Conservation (phyloP, 1,284 basidiomycete species). For the Ustilago xerochloae region DNA sequence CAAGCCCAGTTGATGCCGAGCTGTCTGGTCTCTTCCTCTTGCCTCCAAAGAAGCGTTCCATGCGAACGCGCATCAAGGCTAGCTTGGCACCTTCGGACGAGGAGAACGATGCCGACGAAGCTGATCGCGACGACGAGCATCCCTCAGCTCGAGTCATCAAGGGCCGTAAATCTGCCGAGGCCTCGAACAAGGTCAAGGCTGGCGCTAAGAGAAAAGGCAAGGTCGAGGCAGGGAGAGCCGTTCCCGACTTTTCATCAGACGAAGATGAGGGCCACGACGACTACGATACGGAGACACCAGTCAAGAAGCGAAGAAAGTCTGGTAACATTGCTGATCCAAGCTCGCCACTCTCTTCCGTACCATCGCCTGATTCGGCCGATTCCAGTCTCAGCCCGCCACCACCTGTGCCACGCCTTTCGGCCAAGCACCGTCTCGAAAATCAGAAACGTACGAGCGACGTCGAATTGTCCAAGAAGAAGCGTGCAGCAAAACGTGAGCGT, state of each 20-base stretch:
- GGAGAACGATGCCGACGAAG: conserved; percentile 6
- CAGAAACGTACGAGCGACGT: conserved; percentile 28
- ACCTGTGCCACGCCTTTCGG: conserved; percentile 19
- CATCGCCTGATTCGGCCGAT: conserved; percentile 31
- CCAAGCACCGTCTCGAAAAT: conserved; percentile 29
- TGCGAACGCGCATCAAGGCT: conserved; percentile 62
- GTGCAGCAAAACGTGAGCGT: conserved; percentile 20
- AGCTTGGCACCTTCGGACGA: conserved; percentile 24
- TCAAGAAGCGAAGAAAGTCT: conserved; percentile 50
- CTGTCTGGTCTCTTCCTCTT: conserved; percentile 45
- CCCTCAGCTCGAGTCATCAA: conserved; percentile 5
- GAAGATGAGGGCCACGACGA: conserved; percentile 17
- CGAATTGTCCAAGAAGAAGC: conserved; percentile 41
- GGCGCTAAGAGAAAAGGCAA: conserved; percentile 29
- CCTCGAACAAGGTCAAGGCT: conserved; percentile 4
- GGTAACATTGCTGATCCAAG: conserved; percentile 48
- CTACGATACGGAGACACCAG: conserved; percentile 13
- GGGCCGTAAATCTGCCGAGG: conserved; percentile 5
- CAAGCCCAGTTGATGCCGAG: conserved; percentile 22
- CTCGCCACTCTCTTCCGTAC: conserved; percentile 45
- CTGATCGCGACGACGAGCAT: conserved; percentile 3
- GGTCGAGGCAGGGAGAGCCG: conserved; percentile 8
- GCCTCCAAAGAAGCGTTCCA: conserved; percentile 63
- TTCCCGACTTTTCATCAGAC: conserved; percentile 26
- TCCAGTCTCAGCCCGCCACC: conserved; percentile 35